Evolutionary conservation across 2,329 filamentous ascomycete species (phyloP), one percentile per base, ranked within the genome.

Genomic region (Cytospora piceae): DNA sequence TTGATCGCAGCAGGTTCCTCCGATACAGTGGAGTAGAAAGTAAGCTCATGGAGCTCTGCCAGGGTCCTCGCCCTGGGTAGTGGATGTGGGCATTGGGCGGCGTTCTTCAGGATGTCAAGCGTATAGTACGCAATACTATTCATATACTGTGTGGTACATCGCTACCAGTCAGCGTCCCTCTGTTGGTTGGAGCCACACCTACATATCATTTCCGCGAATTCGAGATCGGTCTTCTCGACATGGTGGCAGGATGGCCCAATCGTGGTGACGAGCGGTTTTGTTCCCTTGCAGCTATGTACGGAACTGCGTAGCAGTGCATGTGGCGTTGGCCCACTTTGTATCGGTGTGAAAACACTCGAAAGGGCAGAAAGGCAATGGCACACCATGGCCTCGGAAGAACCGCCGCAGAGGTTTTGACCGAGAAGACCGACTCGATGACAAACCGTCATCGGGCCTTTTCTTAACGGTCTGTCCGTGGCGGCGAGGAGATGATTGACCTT

Each of bases 41-140:
- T 55, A n/a, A 20, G 49, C 59, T 61, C 51, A 34, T 61, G 32
- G 58, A 42, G 58, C 49, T 42, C 58, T 61, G 49, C 32, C 34
- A 52, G 32, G 51, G 34, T 27, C 51, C 31, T 51, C 51, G 32
- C 29, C 52, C n/a, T 24, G 15, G 53, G n/a, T 27, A 20, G 51
- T 49, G 27, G 60, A 31, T 27, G 31, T 61, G 11, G 32, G 32
- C 32, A 5, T n/a, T 49, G 46, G 46, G 46, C n/a, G 24, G 46
- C 46, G n/a, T 24, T 24, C 4, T 49, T 49, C n/a, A 49, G 9
- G 9, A 49, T 49, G 46, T 49, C 46, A 22, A 24, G 20, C 46
- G 46, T 24, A 42, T 42, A n/a, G 39, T 42, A 42, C 39, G 6
- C 4, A 42, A 15, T 42, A 42, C 46, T 49, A 24, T 8, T 5